phyloP scores from a whole-genome alignment of 768 basidiomycete species.

The Tylopilus sp. region DNA sequence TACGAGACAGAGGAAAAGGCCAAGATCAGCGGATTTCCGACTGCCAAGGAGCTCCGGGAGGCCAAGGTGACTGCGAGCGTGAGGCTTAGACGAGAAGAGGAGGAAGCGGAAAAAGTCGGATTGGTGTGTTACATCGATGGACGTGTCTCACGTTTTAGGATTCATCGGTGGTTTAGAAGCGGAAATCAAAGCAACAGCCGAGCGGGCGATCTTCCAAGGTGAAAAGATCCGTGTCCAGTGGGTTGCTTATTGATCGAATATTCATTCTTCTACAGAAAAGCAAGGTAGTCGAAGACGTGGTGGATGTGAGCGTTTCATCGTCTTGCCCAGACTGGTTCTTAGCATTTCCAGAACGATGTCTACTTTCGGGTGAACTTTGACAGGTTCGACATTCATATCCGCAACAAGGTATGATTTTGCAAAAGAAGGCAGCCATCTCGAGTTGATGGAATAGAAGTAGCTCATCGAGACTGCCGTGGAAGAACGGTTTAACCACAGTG shows the following conservation, averaged over 20 bases:
- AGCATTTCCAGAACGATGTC: constrained; percentile 52
- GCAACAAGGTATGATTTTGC: constrained; percentile 64
- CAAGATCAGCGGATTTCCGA: constrained; percentile 73
- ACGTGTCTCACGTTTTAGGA: not conserved
- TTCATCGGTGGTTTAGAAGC: constrained; percentile 49
- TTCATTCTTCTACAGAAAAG: constrained; percentile 38
- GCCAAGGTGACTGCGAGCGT: constrained; percentile 64
- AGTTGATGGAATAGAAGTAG: constrained; percentile 38
- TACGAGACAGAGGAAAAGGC: constrained; percentile 78
- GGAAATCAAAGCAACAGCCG: constrained; percentile 47
- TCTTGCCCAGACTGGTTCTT: not conserved
- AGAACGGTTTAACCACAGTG: constrained; percentile 76
- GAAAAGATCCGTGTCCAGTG: not conserved
- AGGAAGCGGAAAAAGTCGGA: constrained; percentile 69
- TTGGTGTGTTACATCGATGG: constrained; percentile 46
- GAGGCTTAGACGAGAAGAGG: constrained; percentile 65
- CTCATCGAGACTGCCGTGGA: constrained; percentile 72
- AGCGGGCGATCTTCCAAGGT: constrained; percentile 55
- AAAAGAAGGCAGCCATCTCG: not conserved
- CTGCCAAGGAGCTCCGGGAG: constrained; percentile 73
- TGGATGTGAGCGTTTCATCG: constrained; percentile 56
- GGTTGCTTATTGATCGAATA: constrained; percentile 14
- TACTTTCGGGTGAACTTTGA: constrained; percentile 89
- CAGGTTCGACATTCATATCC: constrained; percentile 80
- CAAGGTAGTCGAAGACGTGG: constrained; percentile 46